Evolutionary conservation across 2,329 filamentous ascomycete species (phyloP), one percentile per base, ranked within the genome.

Genomic region (Ascochyta rabiei): DNA sequence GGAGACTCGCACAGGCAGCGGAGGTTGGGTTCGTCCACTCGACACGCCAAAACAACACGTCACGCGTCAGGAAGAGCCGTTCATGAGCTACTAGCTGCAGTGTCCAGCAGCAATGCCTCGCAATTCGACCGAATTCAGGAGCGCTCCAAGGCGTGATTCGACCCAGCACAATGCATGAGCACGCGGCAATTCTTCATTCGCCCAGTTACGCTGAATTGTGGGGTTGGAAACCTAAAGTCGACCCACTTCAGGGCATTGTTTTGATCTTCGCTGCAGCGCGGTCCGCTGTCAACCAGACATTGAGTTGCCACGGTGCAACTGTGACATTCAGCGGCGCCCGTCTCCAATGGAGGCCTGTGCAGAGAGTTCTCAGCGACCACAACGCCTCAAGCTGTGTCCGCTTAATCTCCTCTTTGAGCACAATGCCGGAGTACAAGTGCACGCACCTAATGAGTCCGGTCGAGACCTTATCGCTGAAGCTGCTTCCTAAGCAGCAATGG

Each of bases 161-260:
- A 63, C 55, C 59, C 59, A 67, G 66, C 57, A 56, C 53, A 54
- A 66, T 61, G 70, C 67, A 72, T 55, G 64, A 55, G 67, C 60
- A 73, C 70, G 69, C 68, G 69, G 66, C 70, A 61, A 30, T 46
- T 46, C 57, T 61, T 61, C 43, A 73, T 73, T 72, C 68, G 69
- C 54, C 53, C 59, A 58, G 41, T 9, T 34, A 28, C 4, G 12
- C 18, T 38, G 34, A 60, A 60, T 51, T 62, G 66, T 63, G 64
- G 66, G 53, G 52, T 49, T 50, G 41, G 48, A 31, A 19, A 50
- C 38, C 48, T 47, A 37, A 38, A 26, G 40, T 37, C 34, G 52
- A 41, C 52, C 52, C 52, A 49, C 52, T 13, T 15, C 13, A 41
- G 12, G 12, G 38, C 31, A 39, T 46, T 62, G 54, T 58, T 60